Conservation (phyloP, 306 rosid species). For the Hippophae tibetana region DNA sequence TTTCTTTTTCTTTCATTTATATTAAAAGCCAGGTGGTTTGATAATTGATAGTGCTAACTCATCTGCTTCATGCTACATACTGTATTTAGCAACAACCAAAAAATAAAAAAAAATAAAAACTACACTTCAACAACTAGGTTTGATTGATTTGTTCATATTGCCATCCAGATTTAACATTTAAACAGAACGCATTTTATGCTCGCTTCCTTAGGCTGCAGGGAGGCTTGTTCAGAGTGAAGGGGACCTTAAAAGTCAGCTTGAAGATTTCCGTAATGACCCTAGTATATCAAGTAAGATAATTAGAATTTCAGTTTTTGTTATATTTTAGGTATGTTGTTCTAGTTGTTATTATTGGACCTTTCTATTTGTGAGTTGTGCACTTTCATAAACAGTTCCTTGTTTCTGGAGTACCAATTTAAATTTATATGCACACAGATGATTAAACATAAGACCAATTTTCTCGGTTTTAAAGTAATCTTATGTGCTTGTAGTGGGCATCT, state of each 20-base stretch:
- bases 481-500: conserved; percentile 14
- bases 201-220: conserved; percentile 68
- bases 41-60: background rate
- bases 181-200: conserved; percentile 8
- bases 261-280: conserved; percentile 61
- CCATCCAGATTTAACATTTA: conserved; percentile 2
- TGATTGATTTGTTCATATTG: background rate
- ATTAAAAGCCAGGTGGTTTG: background rate
- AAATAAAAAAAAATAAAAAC: too few relatives aligned
- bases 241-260: conserved; percentile 59
- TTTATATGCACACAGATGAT: background rate
- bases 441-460: background rate
- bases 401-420: background rate
- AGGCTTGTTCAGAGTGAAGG: conserved; percentile 77
- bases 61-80: too few relatives aligned
- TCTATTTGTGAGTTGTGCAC: too few relatives aligned
- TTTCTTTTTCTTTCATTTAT: background rate
- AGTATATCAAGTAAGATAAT: conserved; percentile 57
- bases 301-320: conserved; percentile 2
- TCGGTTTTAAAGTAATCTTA: background rate
- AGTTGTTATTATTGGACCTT: too few relatives aligned
- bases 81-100: too few relatives aligned
- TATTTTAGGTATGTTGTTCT: background rate
- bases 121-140: background rate
- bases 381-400: too few relatives aligned